Evolutionary conservation across 2,329 filamentous ascomycete species (phyloP).

Genomic region (Colletotrichum brevisporum): DNA sequence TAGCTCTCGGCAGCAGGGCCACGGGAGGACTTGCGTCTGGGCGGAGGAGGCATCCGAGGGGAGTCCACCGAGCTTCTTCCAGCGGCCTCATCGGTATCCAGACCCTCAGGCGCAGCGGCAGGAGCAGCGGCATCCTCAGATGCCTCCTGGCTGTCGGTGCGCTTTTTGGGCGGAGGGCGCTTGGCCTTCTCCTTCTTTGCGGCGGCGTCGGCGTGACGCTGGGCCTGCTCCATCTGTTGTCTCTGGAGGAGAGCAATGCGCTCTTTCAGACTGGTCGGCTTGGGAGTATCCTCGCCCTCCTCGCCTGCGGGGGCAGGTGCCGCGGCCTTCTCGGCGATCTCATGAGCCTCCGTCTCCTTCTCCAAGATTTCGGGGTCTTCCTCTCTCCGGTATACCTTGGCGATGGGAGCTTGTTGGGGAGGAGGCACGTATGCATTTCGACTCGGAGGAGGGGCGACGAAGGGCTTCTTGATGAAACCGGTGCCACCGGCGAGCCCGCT

Average conservation of each 20-base stretch:
- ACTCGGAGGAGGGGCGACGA: slow-evolving; percentile 94
- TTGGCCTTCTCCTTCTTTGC: slow-evolving; percentile 92
- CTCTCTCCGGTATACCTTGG: slow-evolving; percentile 86
- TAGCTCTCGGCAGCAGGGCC: slow-evolving; percentile 58
- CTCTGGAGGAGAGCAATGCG: slow-evolving; percentile 94
- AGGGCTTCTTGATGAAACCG: slow-evolving; percentile 94
- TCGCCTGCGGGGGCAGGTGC: slow-evolving; percentile 61
- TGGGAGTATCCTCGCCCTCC: slow-evolving; percentile 81
- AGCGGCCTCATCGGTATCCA: slow-evolving; percentile 62
- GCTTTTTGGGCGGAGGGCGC: slow-evolving; percentile 77
- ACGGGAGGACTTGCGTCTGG: slow-evolving; percentile 68
- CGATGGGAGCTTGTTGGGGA: slow-evolving; percentile 76
- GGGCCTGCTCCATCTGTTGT: slow-evolving; percentile 91
- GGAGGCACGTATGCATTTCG: slow-evolving; percentile 91
- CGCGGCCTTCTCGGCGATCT: slow-evolving; percentile 79
- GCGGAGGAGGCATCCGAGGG: slow-evolving; percentile 54
- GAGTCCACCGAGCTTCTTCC: slow-evolving; percentile 67
- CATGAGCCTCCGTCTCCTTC: slow-evolving; percentile 74
- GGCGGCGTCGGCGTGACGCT: slow-evolving; percentile 82
- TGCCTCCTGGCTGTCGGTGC: slow-evolving; percentile 62
- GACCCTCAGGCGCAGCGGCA: slow-evolving; percentile 36
- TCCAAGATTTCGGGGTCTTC: slow-evolving; percentile 84
- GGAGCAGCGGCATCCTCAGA: slow-evolving; percentile 45
- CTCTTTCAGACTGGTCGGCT: slow-evolving; percentile 94
- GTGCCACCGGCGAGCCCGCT: slow-evolving; percentile 71